Percentiles rank a stretch among this genome's conserved stretches.
These are phyloP conservation scores for Alternaria ethzedia DNA, from an alignment of 2,329 filamentous ascomycete genomes.

Conservation along the genomic window DNA sequence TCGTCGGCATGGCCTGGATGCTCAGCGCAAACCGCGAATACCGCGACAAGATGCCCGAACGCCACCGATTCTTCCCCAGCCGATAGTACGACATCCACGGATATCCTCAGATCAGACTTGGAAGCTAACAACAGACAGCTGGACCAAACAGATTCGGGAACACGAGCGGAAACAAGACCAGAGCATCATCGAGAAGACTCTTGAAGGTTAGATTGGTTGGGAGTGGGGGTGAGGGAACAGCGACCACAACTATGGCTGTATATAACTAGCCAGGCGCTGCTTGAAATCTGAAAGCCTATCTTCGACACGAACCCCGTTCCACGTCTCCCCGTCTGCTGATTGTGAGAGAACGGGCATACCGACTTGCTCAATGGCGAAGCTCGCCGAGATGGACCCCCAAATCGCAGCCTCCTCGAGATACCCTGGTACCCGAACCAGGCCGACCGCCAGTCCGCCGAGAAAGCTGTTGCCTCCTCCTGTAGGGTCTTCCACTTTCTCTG, in stretches of 20 bases:
- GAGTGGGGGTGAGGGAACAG: background rate
- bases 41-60: conserved; percentile 77
- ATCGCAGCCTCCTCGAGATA: conserved; percentile 72
- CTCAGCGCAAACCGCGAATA: conserved; percentile 76
- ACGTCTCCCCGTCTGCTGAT: conserved; percentile 48
- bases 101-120: background rate
- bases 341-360: conserved; percentile 71
- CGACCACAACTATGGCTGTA: conserved; percentile 44
- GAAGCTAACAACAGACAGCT: conserved; percentile 57
- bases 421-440: conserved; percentile 53
- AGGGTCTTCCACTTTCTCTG: conserved; percentile 77
- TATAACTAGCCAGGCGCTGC: conserved; percentile 46
- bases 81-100: conserved; percentile 69
- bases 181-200: conserved; percentile 22
- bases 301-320: conserved; percentile 56
- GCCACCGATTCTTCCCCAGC: conserved; percentile 80
- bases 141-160: conserved; percentile 74
- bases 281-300: conserved; percentile 53
- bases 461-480: conserved; percentile 96
- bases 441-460: conserved; percentile 67
- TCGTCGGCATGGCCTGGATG: conserved; percentile 72
- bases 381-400: conserved; percentile 83
- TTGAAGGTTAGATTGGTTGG: conserved; percentile 12
- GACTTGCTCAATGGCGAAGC: conserved; percentile 93
- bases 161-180: conserved; percentile 63